Evolutionary conservation across 768 basidiomycete genomes (phyloP), one percentile per base, ranked within the genome.

Genomic region (Lentinula sp.): DNA sequence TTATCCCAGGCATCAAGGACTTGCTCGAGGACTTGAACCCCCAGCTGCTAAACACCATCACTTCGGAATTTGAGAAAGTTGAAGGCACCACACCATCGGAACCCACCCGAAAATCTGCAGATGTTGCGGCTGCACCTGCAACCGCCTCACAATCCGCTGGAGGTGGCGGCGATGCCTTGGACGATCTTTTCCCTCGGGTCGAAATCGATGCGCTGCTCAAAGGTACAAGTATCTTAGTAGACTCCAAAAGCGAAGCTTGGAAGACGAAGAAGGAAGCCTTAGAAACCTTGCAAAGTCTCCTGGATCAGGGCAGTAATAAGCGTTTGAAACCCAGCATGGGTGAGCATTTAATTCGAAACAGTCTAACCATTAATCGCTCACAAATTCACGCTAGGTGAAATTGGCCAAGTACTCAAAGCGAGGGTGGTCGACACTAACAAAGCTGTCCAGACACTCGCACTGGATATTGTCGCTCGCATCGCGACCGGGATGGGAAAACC

Each of bases 231-330:
- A 88, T 95, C 51, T 73, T 97, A 15, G 79, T 86, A 2, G 93
- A 94, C 66, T 80, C 88, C 9, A 95, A 93, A 75, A 96, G 87
- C 66, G 95, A 96, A 64, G 88, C 93, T 0, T 99, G 96, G 96
- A 98, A 98, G 76, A 86, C 84, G 1, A 89, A 95, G 75, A 99
- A 99, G 71, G 96, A 98, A 68, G 95, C 92, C 3, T 78, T 98
- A 61, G 97, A 98, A 71, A 77, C 79, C 0, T 72, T 98, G 16
- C 89, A 93, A 68, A 85, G 83, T 0, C 82, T 93, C 61, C 75
- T 99, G 37, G 95, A 98, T 68, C 89, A 94, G 74, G 91, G 92
- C 54, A 80, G 84, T 46, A 98, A 98, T 71, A 96, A 96, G 68
- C 86, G 97, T 15, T 71, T 99, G 60, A 98, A 98, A 72, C 82